These are phyloP conservation scores for Fraxinus nigra DNA, from an alignment of 305 asterid species.

Conservation along the genomic window DNA sequence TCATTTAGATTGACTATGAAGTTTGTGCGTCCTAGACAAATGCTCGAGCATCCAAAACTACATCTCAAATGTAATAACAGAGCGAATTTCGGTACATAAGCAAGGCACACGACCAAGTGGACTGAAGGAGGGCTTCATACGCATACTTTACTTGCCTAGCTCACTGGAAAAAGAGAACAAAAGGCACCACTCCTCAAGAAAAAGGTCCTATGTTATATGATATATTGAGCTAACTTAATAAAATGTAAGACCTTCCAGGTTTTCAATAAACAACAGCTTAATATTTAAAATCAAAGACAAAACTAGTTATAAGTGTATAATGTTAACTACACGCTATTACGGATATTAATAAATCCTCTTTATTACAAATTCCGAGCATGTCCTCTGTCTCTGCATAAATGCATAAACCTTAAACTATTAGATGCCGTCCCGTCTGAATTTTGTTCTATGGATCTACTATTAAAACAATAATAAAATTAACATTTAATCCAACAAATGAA, in stretches of 20 bases:
- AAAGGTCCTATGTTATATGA: not conserved
- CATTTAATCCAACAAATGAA: not conserved
- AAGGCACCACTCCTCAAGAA: not conserved
- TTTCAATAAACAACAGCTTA: not conserved
- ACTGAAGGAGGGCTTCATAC: not conserved
- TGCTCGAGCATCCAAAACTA: not conserved
- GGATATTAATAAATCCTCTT: not conserved
- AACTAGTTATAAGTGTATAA: not conserved
- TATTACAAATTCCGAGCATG: not conserved
- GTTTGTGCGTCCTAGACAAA: not conserved
- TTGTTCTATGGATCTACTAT: not conserved
- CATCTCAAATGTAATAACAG: not conserved
- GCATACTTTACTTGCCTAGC: not conserved
- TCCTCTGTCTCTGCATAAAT: not conserved
- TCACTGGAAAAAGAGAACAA: not conserved
- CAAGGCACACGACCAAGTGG: not conserved
- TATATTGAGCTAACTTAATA: not conserved
- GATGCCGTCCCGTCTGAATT: not conserved
- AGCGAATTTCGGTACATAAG: not conserved
- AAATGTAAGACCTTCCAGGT: not conserved
- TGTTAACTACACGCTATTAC: not conserved
- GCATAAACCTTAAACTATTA: not conserved
- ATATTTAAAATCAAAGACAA: not conserved
- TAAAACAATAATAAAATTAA: not conserved
- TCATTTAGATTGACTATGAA: not conserved